Percentiles rank a stretch among this genome's conserved stretches.
Evolutionary conservation across 2,329 filamentous ascomycete species (phyloP).

Genomic region (Diaporthe capsici): DNA sequence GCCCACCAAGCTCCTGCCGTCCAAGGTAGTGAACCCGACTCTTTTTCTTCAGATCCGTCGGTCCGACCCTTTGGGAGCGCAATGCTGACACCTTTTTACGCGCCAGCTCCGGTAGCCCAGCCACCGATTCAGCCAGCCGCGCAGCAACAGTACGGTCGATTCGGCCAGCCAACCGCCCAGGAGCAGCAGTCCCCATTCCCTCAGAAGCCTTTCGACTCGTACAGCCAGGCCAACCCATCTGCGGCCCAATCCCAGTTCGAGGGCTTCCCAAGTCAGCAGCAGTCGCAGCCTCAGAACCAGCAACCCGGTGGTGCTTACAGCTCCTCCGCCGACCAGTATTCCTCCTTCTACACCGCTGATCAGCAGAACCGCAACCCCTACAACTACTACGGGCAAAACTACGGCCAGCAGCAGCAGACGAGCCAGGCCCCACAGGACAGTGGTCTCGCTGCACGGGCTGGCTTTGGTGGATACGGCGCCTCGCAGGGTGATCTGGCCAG

Average conservation of each 20-base stretch:
- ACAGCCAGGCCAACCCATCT: slow-evolving; percentile 66
- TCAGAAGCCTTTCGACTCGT: slow-evolving; percentile 91
- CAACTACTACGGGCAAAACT: slow-evolving; percentile 79
- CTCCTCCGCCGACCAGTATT: slow-evolving; percentile 84
- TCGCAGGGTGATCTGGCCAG: slow-evolving; percentile 74
- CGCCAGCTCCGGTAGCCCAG: slow-evolving; percentile 61
- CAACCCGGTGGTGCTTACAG: slow-evolving; percentile 77
- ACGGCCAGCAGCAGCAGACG: slow-evolving; percentile 80
- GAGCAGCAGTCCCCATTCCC: slow-evolving; percentile 71
- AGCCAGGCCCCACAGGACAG: slow-evolving; percentile 76
- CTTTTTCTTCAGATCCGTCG: slow-evolving; percentile 33
- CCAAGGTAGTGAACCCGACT: slow-evolving; percentile 52
- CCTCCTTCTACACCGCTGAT: slow-evolving; percentile 87
- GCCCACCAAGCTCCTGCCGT: slow-evolving; percentile 52
- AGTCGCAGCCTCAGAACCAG: slow-evolving; percentile 69
- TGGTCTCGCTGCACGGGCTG: slow-evolving; percentile 50
- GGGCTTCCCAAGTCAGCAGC: slow-evolving; percentile 69
- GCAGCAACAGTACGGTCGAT: slow-evolving; percentile 80
- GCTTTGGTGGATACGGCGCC: slow-evolving; percentile 83
- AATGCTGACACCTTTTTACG: slow-evolving; percentile 50
- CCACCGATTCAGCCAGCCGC: slow-evolving; percentile 67
- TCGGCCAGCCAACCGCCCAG: slow-evolving; percentile 72
- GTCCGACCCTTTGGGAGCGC: slow-evolving; percentile 25
- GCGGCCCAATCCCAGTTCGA: slow-evolving; percentile 71
- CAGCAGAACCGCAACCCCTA: slow-evolving; percentile 80